These are phyloP conservation scores for Salvia rosmarinus DNA, from an alignment of 257 asterid species.

Conservation along the genomic window DNA sequence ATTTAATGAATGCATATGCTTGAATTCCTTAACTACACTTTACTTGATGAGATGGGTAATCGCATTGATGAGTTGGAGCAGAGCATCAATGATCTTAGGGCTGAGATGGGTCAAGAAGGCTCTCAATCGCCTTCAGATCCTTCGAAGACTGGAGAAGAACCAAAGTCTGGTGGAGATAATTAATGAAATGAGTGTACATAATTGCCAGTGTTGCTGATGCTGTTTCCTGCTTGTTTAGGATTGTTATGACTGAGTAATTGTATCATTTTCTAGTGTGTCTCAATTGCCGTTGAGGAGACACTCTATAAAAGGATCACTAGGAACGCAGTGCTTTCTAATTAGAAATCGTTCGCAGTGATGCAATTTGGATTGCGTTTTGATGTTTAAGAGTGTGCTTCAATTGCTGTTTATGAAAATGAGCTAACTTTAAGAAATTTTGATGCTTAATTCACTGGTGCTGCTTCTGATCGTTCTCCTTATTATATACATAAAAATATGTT, in stretches of 20 bases:
- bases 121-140: constrained; percentile 58
- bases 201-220: constrained; percentile 13
- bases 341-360: neutral
- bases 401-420: neutral
- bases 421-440: neutral
- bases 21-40: constrained; percentile 52
- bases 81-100: constrained; percentile 85
- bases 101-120: constrained; percentile 89
- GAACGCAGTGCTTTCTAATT: constrained; percentile 4
- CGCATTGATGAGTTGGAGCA: constrained; percentile 86
- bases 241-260: constrained; percentile 7
- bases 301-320: constrained; percentile 17
- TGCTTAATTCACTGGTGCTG: neutral
- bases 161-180: constrained; percentile 58
- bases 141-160: constrained; percentile 54
- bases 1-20: constrained; percentile 10
- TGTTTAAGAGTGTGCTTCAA: neutral
- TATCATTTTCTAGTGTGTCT: neutral
- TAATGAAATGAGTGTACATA: constrained; percentile 29
- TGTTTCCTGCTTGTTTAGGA: constrained; percentile 18
- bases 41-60: constrained; percentile 78
- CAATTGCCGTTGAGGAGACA: neutral
- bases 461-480: neutral
- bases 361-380: constrained; percentile 3
- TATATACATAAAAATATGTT: neutral